Conservation (phyloP, 768 basidiomycete species). For the Suillus ampliporus region DNA sequence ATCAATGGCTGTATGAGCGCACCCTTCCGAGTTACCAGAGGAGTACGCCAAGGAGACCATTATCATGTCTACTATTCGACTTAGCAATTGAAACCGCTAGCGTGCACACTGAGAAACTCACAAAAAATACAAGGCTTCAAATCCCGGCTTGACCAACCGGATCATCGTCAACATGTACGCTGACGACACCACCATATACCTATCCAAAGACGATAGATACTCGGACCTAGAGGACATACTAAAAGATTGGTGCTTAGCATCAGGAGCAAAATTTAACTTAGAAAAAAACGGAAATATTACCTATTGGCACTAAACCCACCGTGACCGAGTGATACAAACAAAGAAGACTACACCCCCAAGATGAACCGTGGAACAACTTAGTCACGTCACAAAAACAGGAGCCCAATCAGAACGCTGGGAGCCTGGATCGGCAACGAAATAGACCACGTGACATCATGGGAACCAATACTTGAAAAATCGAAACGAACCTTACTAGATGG, state of each 20-base stretch:
- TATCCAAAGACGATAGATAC: constrained; percentile 14
- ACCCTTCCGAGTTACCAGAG: constrained; percentile 16
- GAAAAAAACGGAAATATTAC: constrained; percentile 29
- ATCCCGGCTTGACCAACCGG: no score
- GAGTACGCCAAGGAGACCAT: constrained; percentile 44
- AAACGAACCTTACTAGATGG: constrained; percentile 18
- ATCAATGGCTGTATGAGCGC: no score
- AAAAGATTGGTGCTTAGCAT: constrained; percentile 20
- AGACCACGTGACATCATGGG: constrained; percentile 19
- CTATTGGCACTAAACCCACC: neutral
- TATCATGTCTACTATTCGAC: constrained; percentile 40
- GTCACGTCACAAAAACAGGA: constrained; percentile 18
- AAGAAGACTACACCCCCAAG: neutral
- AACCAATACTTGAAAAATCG: constrained; percentile 24
- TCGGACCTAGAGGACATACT: constrained; percentile 16
- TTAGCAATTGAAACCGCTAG: constrained; percentile 39
- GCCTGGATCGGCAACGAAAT: constrained; percentile 33
- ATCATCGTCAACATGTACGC: neutral
- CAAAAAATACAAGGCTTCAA: constrained; percentile 21
- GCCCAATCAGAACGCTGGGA: constrained; percentile 18
- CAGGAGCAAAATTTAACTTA: constrained; percentile 25
- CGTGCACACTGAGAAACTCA: constrained; percentile 29
- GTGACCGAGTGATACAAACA: neutral
- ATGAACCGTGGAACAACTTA: constrained; percentile 2
- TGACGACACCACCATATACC: constrained; percentile 12